phyloP scores from a whole-genome alignment of 1,139 yeast species.

The Yamadazyma buinensis region DNA sequence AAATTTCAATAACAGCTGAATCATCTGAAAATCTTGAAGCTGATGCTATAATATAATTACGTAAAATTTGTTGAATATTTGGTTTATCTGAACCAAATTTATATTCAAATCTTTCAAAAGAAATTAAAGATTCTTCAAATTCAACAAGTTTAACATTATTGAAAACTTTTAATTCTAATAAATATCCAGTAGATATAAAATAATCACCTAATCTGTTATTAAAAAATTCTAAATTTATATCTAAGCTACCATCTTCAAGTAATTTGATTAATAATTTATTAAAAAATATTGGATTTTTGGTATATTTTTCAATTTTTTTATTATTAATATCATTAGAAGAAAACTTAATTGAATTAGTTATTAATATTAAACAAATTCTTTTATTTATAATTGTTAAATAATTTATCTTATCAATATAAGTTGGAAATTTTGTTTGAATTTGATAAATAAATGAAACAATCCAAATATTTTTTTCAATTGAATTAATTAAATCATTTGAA shows the following conservation, averaged over 20 bases:
- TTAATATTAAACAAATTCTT: conserved; percentile 13
- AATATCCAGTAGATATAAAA: conserved; percentile 10
- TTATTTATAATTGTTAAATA: conserved; percentile 13
- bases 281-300: no score
- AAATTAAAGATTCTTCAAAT: conserved; percentile 6
- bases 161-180: conserved; percentile 1
- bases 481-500: conserved; percentile 8
- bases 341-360: conserved; percentile 16
- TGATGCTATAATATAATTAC: conserved; percentile 29
- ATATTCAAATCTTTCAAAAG: conserved; percentile 8
- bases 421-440: conserved; percentile 8
- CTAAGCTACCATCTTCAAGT: conserved; percentile 9
- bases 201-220: conserved; percentile 12
- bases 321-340: conserved; percentile 15
- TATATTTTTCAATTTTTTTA: no score
- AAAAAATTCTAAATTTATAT: conserved; percentile 14
- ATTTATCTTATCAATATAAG: conserved; percentile 11
- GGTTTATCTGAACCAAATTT: conserved; percentile 8
- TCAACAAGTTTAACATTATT: not conserved
- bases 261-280: conserved; percentile 9
- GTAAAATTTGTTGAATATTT: conserved; percentile 25
- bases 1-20: conserved; percentile 23
- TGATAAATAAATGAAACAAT: conserved; percentile 13
- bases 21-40: conserved; percentile 32
- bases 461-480: conserved; percentile 19